Evolutionary conservation across 768 basidiomycete genomes (phyloP).

Genomic region (Lyophyllum semitale): DNA sequence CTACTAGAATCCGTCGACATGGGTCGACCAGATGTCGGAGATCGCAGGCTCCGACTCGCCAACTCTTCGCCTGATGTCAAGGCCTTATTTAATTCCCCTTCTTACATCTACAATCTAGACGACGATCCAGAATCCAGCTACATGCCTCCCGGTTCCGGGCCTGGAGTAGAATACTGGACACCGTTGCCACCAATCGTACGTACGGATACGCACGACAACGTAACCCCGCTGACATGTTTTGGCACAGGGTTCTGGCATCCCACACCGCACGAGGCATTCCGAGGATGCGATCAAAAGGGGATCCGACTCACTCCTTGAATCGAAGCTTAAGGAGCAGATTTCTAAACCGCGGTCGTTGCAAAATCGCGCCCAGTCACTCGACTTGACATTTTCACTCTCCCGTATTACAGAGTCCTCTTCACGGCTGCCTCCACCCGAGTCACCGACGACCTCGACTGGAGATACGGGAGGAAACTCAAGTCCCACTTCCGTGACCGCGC

Average conservation of each 20-base stretch:
- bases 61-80: conserved; percentile 95
- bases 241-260: conserved; percentile 65
- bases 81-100: conserved; percentile 86
- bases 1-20: conserved; percentile 73
- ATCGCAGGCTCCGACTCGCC: conserved; percentile 77
- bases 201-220: conserved; percentile 11
- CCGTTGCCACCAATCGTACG: conserved; percentile 76
- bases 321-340: conserved; percentile 78
- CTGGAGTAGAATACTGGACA: conserved; percentile 73
- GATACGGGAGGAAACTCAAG: conserved; percentile 79
- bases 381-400: conserved; percentile 83
- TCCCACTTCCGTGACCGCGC: conserved; percentile 76
- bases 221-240: conserved; percentile 15
- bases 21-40: conserved; percentile 70
- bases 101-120: conserved; percentile 81
- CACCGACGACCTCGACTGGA: conserved; percentile 76
- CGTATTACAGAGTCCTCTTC: conserved; percentile 72
- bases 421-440: conserved; percentile 69
- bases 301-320: conserved; percentile 81
- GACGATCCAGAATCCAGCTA: conserved; percentile 66
- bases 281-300: conserved; percentile 82
- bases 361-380: conserved; percentile 88
- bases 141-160: conserved; percentile 38
- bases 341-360: conserved; percentile 80
- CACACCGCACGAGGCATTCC: conserved; percentile 64